These are phyloP conservation scores for Aegilops tauschii DNA, from an alignment of 176 grass and related monocot genomes.

Conservation along the genomic window DNA sequence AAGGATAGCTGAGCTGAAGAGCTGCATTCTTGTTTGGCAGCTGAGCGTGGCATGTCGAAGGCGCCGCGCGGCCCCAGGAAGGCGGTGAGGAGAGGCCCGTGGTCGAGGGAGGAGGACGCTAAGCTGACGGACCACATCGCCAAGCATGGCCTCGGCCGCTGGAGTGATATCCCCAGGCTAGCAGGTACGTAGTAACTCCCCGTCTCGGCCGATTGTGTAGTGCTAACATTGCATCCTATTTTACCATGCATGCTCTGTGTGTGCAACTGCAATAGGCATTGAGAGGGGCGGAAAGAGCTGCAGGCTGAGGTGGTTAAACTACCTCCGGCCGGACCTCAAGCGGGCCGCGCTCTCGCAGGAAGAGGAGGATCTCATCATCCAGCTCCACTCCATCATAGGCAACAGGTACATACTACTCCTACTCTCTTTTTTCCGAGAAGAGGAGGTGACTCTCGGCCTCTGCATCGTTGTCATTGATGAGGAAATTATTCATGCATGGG, in stretches of 20 bases:
- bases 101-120: constrained; percentile 67
- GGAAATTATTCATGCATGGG: not conserved
- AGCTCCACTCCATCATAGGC: constrained; percentile 63
- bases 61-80: constrained; percentile 32
- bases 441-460: too few relatives aligned
- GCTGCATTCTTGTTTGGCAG: not conserved
- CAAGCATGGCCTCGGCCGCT: constrained; percentile 57
- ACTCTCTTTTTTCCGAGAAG: not conserved
- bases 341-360: constrained; percentile 63
- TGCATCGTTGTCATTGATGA: not conserved
- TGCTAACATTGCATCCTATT: too few relatives aligned
- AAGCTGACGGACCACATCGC: constrained; percentile 64
- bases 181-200: constrained; percentile 21
- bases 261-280: constrained; percentile 34
- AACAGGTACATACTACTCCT: constrained; percentile 43
- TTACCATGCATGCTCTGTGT: too few relatives aligned
- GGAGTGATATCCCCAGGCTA: constrained; percentile 64
- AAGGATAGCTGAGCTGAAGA: not conserved
- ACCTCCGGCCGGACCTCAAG: constrained; percentile 70
- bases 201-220: not conserved
- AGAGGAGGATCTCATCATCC: constrained; percentile 60
- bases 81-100: constrained; percentile 60
- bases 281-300: constrained; percentile 74
- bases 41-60: constrained; percentile 42
- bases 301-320: constrained; percentile 72